Base-by-base conservation (phyloP, 768 basidiomycete species). In the Mycena capillaripes region DNA sequence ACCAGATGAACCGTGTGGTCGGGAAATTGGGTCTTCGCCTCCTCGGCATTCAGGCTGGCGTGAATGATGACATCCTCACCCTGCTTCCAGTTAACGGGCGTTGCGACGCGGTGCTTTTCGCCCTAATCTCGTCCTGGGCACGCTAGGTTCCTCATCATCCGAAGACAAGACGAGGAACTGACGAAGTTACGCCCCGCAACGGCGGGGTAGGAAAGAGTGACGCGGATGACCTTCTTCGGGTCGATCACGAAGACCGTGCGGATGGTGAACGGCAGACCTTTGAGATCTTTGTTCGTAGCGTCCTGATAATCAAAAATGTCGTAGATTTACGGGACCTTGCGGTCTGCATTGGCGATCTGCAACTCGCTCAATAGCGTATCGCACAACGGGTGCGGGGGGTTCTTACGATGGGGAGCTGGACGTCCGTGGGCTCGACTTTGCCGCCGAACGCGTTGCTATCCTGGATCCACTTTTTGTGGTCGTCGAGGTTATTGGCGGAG, bases 281-380 rank as follows among this genome's bases (percentile, higher is more conserved):
- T 95, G 40, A 84, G 85, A 80, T 95, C 94, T 42, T 89, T 88
- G 84, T 96, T 99, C 65, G 96, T 97, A 48, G 92, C 89, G 83
- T 99, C 98, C 82, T 97, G 95, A 79, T 94, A 89, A 81, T 99
- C 98, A 69, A 99, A 88, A 97, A 98, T 98, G 80, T 98, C 97
- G 79, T 98, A 97, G 67, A 95, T 84, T 46, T 89, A 90, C 11
- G 96, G 93, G 53, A 98, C 89, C 79, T 89, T 93, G 81, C 97
- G 89, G 79, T 97, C 93, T 27, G 89, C 87, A 81, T 99, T 98
- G 58, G 96, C 98, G 76, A 99, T 99, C 38, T 38, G 38, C 38
- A 38, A 38, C 16, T 11, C 38, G 9, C 10, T 38, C 11, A 38
- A 16, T 16, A n/a, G 38, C 11, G 9, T 10, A 38, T 38, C 10